Conservation (phyloP, 768 basidiomycete genomes). For the Mycena leptocephala region DNA sequence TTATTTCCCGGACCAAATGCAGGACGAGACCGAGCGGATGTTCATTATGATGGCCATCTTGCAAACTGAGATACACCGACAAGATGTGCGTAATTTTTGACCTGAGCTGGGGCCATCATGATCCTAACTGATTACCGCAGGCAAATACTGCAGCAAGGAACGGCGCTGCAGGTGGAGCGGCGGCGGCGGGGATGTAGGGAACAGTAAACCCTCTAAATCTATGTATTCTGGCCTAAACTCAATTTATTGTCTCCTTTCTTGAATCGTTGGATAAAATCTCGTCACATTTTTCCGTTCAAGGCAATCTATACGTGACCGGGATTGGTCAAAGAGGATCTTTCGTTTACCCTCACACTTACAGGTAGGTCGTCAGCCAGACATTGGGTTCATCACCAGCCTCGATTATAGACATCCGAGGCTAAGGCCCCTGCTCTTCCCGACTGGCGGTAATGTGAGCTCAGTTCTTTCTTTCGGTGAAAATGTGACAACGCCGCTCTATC, state of each 20-base stretch:
- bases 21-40: conserved; percentile 28
- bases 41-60: conserved; percentile 23
- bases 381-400: no score
- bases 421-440: no score
- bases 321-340: no score
- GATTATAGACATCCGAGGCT: no score
- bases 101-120: not conserved
- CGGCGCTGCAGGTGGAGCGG: not conserved
- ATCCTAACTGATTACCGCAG: not conserved
- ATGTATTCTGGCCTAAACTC: not conserved
- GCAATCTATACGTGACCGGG: no score
- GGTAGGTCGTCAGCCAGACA: no score
- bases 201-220: not conserved
- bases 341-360: no score
- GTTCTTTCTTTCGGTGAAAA: no score
- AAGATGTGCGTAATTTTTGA: conserved; percentile 16
- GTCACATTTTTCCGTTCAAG: no score
- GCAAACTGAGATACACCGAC: conserved; percentile 16
- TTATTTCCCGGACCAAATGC: conserved; percentile 9
- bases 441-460: no score
- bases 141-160: not conserved
- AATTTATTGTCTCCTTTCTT: not conserved
- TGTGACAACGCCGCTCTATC: no score
- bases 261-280: no score
- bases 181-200: not conserved